Evolutionary conservation across 2,329 filamentous ascomycete species (phyloP).

Genomic region (Paradendryphiella salina): DNA sequence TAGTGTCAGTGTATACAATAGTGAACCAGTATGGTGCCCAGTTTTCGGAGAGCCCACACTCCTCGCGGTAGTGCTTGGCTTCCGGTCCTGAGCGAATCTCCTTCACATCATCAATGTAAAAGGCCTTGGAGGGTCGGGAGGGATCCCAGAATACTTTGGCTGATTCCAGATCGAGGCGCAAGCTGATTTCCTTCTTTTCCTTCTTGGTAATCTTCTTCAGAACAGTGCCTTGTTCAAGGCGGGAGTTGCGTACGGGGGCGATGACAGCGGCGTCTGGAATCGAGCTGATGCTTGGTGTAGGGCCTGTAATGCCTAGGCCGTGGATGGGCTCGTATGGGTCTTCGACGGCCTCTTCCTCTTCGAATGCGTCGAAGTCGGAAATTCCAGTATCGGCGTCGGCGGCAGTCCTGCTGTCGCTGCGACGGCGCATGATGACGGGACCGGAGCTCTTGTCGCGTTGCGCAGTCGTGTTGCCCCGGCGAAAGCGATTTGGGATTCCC

Average conservation of each 20-base stretch:
- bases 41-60: slow-evolving; percentile 70
- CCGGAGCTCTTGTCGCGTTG: slow-evolving; percentile 87
- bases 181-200: slow-evolving; percentile 69
- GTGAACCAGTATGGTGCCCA: slow-evolving; percentile 81
- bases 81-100: slow-evolving; percentile 84
- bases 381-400: slow-evolving; percentile 52
- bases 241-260: slow-evolving; percentile 74
- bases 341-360: slow-evolving; percentile 56
- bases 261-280: slow-evolving; percentile 51
- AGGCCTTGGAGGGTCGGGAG: slow-evolving; percentile 74
- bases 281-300: slow-evolving; percentile 37
- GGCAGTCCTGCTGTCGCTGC: slow-evolving; percentile 86
- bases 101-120: slow-evolving; percentile 94
- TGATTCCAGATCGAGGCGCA: slow-evolving; percentile 79
- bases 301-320: slow-evolving; percentile 49
- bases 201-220: slow-evolving; percentile 87
- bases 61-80: slow-evolving; percentile 84
- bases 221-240: slow-evolving; percentile 75
- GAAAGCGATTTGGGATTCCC: slow-evolving; percentile 68
- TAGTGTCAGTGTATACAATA: slow-evolving; percentile 80
- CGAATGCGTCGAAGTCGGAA: slow-evolving; percentile 55
- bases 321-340: slow-evolving; percentile 48
- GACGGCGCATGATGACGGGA: slow-evolving; percentile 80
- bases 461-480: slow-evolving; percentile 73
- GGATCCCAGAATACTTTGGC: slow-evolving; percentile 89